Evolutionary conservation across 306 rosid genomes (phyloP).

Genomic region (Lithocarpus polystachyus): DNA sequence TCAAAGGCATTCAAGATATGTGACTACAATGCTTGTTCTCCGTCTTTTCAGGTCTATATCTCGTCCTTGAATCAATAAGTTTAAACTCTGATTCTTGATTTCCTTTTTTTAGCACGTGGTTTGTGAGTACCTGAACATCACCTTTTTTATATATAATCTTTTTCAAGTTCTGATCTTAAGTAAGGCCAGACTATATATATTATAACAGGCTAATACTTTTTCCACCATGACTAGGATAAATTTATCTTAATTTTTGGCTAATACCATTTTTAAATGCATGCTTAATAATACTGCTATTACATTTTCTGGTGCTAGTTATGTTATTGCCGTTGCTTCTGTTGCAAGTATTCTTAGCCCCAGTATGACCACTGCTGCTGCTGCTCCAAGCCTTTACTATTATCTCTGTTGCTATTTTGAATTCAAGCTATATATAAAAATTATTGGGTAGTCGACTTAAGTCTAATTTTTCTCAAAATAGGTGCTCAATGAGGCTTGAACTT

Average conservation of each 20-base stretch:
- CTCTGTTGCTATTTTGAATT: neutral
- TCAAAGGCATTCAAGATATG: conserved; percentile 45
- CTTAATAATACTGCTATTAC: no score
- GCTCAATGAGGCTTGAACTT: neutral
- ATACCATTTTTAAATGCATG: no score
- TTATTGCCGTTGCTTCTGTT: no score
- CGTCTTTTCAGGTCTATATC: conserved; percentile 41
- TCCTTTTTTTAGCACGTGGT: neutral
- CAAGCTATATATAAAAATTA: neutral
- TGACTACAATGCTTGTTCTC: conserved; percentile 29
- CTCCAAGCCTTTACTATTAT: no score
- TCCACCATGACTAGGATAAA: no score
- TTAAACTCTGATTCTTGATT: neutral
- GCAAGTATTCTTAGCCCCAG: no score
- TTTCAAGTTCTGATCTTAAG: no score
- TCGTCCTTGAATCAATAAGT: neutral
- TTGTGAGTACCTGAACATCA: neutral
- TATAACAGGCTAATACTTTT: no score
- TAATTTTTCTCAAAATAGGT: neutral
- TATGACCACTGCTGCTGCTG: neutral
- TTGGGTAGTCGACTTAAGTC: neutral
- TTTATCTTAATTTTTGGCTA: no score
- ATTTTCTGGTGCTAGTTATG: no score
- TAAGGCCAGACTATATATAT: no score
- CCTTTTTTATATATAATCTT: neutral